Evolutionary conservation across 805 yeast genomes (phyloP), one percentile per base, ranked within the genome.

Genomic region (Metschnikowia colocasiae): DNA sequence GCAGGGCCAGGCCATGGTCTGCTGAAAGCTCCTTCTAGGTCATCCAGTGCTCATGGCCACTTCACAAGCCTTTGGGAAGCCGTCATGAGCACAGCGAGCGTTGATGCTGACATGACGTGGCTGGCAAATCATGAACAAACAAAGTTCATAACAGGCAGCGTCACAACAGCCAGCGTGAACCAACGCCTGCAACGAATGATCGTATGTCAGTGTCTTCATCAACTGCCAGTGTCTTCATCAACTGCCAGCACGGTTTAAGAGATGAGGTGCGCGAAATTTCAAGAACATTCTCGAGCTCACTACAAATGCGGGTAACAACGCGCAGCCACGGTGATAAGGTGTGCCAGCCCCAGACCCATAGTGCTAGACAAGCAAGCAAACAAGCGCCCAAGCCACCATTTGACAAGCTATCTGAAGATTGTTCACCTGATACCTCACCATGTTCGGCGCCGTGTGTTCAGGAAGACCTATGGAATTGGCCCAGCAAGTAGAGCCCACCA

Each of bases 391-490:
- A n/a, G n/a, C n/a, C n/a, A n/a, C n/a, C n/a, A n/a, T n/a, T n/a
- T n/a, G n/a, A n/a, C n/a, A n/a, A n/a, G n/a, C n/a, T n/a, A n/a
- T n/a, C n/a, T n/a, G n/a, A n/a, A n/a, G n/a, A n/a, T n/a, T n/a
- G n/a, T n/a, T n/a, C n/a, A n/a, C n/a, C n/a, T n/a, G n/a, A n/a
- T n/a, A 25, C 8, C 27, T 25, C n/a, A 23, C 8, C 29, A 83
- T 85, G 89, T 85, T 85, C 67, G 92, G 89, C 15, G 83, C 85
- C 19, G 80, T 84, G 40, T 83, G 89, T 62, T 83, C 89, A 4
- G 90, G 91, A 25, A 72, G 89, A 51, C 86, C 87, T 34, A 56
- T 72, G 32, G 71, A 69, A 48, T 49, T 72, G 48, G 85, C 87
- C 0, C 73, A 75, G 47, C 95, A 86, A 56, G 81, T 89, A 5